Evolutionary conservation across 2,329 filamentous ascomycete species (phyloP).

Genomic region (Xylaria polymorpha): DNA sequence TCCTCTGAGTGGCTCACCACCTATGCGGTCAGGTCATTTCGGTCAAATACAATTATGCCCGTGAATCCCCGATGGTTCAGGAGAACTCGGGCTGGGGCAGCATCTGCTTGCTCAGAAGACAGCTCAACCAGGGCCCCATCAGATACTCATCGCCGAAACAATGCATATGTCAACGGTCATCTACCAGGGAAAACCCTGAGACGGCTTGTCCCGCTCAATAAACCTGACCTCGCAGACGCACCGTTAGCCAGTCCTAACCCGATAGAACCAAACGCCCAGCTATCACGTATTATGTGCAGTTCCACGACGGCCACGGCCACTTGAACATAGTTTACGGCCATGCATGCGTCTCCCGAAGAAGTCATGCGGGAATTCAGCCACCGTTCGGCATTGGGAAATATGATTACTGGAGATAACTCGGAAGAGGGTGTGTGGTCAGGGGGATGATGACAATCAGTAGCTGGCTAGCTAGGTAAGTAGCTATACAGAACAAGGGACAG

Average conservation of each 20-base stretch:
- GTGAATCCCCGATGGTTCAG: conserved; percentile 16
- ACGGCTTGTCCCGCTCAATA: neutral
- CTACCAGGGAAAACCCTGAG: conserved; percentile 19
- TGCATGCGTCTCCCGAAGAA: too few species aligned
- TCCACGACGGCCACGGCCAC: neutral
- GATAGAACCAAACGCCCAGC: conserved; percentile 10
- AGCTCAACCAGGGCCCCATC: neutral
- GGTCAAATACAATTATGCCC: conserved; percentile 28
- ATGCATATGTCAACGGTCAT: neutral
- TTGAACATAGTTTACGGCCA: neutral
- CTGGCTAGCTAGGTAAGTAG: too few species aligned
- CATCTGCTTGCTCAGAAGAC: neutral
- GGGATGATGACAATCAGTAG: too few species aligned
- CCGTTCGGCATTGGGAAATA: too few species aligned
- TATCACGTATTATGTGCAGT: conserved; percentile 6
- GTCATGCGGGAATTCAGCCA: too few species aligned
- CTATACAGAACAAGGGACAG: too few species aligned
- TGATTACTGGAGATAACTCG: too few species aligned
- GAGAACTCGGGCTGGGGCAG: neutral
- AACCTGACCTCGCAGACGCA: neutral
- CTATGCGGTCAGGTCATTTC: conserved; percentile 2
- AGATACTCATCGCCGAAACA: neutral
- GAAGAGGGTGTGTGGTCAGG: too few species aligned
- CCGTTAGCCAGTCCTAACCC: conserved; percentile 1
- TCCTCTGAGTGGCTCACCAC: neutral